Evolutionary conservation across 345 rosid species (phyloP).

Genomic region (Gossypioides kirkii): DNA sequence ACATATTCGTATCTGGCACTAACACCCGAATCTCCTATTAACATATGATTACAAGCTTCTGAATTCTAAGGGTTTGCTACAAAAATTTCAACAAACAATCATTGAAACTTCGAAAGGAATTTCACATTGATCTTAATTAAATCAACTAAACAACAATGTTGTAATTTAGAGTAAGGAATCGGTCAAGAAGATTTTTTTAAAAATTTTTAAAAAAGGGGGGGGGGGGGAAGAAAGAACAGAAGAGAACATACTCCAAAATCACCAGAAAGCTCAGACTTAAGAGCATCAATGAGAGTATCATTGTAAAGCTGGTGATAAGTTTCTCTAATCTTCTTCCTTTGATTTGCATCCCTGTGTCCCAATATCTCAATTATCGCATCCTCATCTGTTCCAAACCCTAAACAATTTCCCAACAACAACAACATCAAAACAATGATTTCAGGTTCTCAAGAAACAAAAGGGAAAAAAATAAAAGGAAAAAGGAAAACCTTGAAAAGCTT

Average conservation of each 20-base stretch:
- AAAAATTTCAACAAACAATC: not conserved
- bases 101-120: not conserved
- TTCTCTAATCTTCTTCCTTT: conserved; percentile 64
- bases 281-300: conserved; percentile 53
- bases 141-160: not conserved
- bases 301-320: conserved; percentile 53
- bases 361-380: conserved; percentile 47
- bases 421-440: not conserved
- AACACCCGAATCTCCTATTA: not conserved
- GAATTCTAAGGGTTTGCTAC: not conserved
- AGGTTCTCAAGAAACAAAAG: not conserved
- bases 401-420: conserved; percentile 2
- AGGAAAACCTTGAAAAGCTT: conserved; percentile 61
- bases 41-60: not conserved
- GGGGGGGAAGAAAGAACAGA: not conserved
- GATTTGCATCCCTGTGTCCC: conserved; percentile 69
- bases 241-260: conserved; percentile 55
- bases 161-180: not conserved
- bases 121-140: not conserved
- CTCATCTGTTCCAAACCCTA: conserved; percentile 84
- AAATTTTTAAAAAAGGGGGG: not conserved
- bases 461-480: not conserved
- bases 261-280: conserved; percentile 67
- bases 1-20: not conserved
- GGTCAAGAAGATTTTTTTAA: not conserved